Evolutionary conservation across 1,284 basidiomycete genomes (phyloP), one percentile per base, ranked within the genome.

Genomic region (Rhodotorula sp.): DNA sequence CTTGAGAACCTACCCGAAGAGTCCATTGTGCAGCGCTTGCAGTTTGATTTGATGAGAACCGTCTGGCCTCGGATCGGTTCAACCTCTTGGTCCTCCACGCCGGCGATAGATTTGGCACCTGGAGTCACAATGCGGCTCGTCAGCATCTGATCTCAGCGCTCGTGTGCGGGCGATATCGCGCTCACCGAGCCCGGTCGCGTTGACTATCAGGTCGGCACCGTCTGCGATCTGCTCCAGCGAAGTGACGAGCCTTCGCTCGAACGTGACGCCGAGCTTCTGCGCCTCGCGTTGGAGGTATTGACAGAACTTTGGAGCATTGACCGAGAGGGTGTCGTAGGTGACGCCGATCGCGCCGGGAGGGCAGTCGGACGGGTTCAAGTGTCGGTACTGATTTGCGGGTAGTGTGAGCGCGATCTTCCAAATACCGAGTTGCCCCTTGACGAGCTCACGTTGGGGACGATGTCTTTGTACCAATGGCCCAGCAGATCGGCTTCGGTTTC

Each of bases 31-130:
- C 77, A 80, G 5, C 55, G 60, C 49, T 66, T 70, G 47, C 67
- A 68, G 50, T 68, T 59, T 2, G 85, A 83, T 49, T 82, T 81
- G 67, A 85, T 83, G 38, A 92, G 81, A 15, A 93, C 87, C 0
- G 91, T 94, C 81, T 97, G 94, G 0, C 94, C 94, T 56, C 92
- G 85, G 64, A 93, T 86, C 0, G 93, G 93, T 79, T 87, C 87
- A 31, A 93, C 85, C 23, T 82, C 81, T 64, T 84, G 83, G 79
- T 93, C 90, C 74, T 91, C 87, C 4, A 95, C 87, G 6, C 91
- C 92, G n/a, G 90, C 86, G 18, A 95, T 83, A 23, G 86, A 86
- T 18, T 87, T 84, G 16, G 91, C 87, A 18, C 90, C 90, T 78
- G 86, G 10, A 84, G 3, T 12, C 21, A 54, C 3, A 34, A 18